A percentile compares a stretch with the other conserved stretches of the same genome.
Evolutionary conservation across 805 yeast species (phyloP).

Genomic region (Hanseniaspora singularis): DNA sequence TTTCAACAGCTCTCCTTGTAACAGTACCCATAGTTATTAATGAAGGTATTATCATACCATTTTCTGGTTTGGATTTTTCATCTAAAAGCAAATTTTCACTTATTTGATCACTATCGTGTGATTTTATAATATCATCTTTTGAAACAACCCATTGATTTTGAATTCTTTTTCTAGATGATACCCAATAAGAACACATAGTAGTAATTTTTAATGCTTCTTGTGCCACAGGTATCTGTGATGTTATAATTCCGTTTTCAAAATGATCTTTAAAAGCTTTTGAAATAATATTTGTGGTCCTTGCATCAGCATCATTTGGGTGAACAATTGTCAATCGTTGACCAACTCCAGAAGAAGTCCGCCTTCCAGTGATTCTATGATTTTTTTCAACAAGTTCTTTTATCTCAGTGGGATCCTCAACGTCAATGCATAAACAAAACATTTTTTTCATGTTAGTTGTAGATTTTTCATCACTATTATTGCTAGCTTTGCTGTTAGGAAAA

Average conservation of each 20-base stretch:
- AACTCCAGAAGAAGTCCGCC: constrained; percentile 11
- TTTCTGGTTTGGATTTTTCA: constrained; percentile 20
- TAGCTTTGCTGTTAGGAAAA: too few relatives aligned
- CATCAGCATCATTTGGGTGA: constrained; percentile 70
- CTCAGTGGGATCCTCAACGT: constrained; percentile 34
- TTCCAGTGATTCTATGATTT: constrained; percentile 25
- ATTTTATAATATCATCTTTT: constrained; percentile 26
- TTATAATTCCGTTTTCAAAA: constrained; percentile 61
- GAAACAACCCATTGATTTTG: constrained; percentile 75
- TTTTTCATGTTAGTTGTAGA: not conserved
- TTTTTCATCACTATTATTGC: not conserved
- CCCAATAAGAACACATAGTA: constrained; percentile 82
- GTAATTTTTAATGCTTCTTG: constrained; percentile 66
- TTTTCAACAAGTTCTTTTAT: constrained; percentile 27
- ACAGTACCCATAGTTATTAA: constrained; percentile 91
- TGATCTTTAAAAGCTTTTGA: constrained; percentile 60
- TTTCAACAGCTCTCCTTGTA: constrained; percentile 91
- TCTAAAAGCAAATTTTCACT: constrained; percentile 2
- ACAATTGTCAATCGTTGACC: constrained; percentile 54
- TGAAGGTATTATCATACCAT: constrained; percentile 74
- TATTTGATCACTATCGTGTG: constrained; percentile 15
- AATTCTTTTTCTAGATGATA: constrained; percentile 76
- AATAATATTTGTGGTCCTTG: constrained; percentile 62
- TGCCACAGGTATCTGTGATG: constrained; percentile 63
- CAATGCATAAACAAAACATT: constrained; percentile 64